Base-by-base conservation (phyloP, 805 yeast genomes). In the Ogataea sp. region DNA sequence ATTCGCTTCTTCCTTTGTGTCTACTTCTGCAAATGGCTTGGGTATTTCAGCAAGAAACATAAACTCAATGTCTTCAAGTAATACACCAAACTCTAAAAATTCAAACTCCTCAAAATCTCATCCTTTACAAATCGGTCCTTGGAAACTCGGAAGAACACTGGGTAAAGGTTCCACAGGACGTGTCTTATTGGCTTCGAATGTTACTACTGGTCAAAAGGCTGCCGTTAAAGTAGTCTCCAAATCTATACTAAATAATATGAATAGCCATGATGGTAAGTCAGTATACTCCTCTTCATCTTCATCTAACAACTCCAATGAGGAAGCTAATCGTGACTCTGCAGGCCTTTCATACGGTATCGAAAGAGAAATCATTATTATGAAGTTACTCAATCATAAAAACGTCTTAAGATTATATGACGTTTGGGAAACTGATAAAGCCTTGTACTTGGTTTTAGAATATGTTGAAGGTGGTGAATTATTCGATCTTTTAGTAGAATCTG, bases 151-250 rank as follows among this genome's bases (percentile, higher is more conserved):
- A 23, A 74, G 90, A 48, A 93, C 98, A 2, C 67, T 93, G 38
- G 98, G 98, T 20, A 73, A 94, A 43, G 98, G 98, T n/a, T 83
- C 95, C 13, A 86, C 96, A 1, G 97, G 98, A 20, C 74, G 97
- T 45, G 98, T 93, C 15, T 69, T 96, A 43, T 70, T 93, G 40
- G 97, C 98, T 14, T 82, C 87, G 49, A 94, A 93, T 58, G 73
- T 79, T 32, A 73, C 74, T 39, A 82, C 93, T 1, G 93, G 93
- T 36, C 82, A 87, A 61, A 73, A 87, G 42, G 97, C 98, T 3
- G 98, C 98, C 1, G 95, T 93, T 38, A 93, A 93, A 61, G 88
- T 93, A 46, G 95, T 93, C 11, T 95, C 97, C 24, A 93, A 93
- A 54, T 71, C 89, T 24, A 70, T 79, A 43, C 75, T 84, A 52